These are phyloP conservation scores for Scedosporium boydii DNA, from an alignment of 2,329 filamentous ascomycete species.

Conservation along the genomic window DNA sequence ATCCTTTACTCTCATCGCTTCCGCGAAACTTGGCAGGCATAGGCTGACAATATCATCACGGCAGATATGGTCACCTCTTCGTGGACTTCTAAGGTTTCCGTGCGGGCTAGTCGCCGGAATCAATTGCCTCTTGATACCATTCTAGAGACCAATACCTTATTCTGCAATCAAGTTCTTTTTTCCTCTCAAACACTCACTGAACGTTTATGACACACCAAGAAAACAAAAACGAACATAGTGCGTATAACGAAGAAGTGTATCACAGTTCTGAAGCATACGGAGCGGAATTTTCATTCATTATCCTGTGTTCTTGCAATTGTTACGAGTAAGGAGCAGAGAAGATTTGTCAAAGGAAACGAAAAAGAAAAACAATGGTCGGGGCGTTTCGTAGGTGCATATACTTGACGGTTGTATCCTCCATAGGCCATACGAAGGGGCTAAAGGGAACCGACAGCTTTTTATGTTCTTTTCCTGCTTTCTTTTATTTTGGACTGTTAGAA, in stretches of 20 bases:
- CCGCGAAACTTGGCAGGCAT: background rate
- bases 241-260: background rate
- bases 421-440: no score
- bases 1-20: background rate
- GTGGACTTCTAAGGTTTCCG: slow-evolving; percentile 55
- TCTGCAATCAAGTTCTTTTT: background rate
- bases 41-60: background rate
- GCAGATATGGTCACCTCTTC: slow-evolving; percentile 65
- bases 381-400: no score
- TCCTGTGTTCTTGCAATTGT: background rate
- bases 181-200: background rate
- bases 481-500: background rate
- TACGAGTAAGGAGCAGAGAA: background rate
- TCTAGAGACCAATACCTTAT: background rate
- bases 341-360: no score
- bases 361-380: no score
- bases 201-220: background rate
- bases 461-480: no score
- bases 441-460: no score
- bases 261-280: background rate
- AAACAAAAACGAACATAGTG: background rate
- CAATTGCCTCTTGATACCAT: background rate
- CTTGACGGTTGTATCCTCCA: no score
- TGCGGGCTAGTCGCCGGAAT: background rate
- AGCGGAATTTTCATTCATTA: background rate